phyloP scores from a whole-genome alignment of 352 stramenopile species.

The Blastocystis hominis region DNA sequence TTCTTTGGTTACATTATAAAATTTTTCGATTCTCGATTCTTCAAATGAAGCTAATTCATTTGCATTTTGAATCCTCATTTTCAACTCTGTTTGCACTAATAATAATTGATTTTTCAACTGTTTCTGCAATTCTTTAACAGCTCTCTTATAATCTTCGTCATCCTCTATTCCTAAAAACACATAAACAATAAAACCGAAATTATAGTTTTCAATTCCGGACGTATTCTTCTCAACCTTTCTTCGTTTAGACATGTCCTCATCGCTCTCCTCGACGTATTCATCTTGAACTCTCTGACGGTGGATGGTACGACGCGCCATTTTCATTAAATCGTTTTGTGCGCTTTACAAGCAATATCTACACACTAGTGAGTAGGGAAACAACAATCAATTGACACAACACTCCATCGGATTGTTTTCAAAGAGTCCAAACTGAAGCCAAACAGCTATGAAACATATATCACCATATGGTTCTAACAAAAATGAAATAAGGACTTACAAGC shows the following conservation, averaged over 20 bases:
- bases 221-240: neutral
- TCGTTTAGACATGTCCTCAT: neutral
- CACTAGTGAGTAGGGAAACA: neutral
- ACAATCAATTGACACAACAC: neutral
- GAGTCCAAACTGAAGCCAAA: neutral
- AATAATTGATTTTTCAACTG: slow-evolving; percentile 6
- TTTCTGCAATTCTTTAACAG: slow-evolving; percentile 6
- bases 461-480: neutral
- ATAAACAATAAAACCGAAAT: neutral
- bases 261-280: slow-evolving; percentile 8
- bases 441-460: neutral
- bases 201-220: neutral
- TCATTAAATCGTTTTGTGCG: neutral
- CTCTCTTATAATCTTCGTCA: slow-evolving; percentile 11
- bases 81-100: slow-evolving; percentile 14
- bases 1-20: neutral
- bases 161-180: neutral
- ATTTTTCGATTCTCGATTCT: slow-evolving; percentile 18
- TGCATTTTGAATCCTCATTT: slow-evolving; percentile 33
- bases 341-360: neutral
- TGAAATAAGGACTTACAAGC: neutral
- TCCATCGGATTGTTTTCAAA: neutral
- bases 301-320: slow-evolving; percentile 1
- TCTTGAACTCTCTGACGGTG: neutral
- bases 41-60: slow-evolving; percentile 27